These are phyloP conservation scores for Saccharomycopsis fodiens DNA, from an alignment of 805 yeast genomes.

Conservation along the genomic window DNA sequence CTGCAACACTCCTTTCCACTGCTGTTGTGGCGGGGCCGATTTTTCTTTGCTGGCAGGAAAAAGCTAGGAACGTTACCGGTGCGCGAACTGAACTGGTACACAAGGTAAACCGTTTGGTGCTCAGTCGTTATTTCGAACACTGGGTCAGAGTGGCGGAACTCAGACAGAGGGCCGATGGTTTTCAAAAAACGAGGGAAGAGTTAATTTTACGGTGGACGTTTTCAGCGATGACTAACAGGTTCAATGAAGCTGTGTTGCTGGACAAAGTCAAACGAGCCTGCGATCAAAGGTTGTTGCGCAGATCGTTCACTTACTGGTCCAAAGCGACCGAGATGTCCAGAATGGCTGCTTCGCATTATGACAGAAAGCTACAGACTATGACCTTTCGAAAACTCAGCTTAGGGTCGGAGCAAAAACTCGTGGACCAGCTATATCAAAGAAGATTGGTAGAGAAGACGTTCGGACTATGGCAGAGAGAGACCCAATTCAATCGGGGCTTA, in stretches of 20 bases:
- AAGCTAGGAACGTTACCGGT: not conserved
- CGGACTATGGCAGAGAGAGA: conserved; percentile 2
- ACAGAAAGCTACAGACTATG: not conserved
- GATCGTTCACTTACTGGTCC: conserved; percentile 12
- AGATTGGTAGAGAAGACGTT: conserved; percentile 4
- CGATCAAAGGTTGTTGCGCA: not conserved
- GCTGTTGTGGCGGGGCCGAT: conserved; percentile 11
- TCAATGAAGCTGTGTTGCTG: not conserved
- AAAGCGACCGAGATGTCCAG: not conserved
- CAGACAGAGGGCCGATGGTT: not conserved
- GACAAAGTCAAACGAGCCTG: not conserved
- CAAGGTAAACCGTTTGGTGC: not conserved
- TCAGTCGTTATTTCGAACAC: conserved; percentile 4
- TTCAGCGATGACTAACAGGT: not conserved
- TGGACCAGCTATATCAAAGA: conserved; percentile 6
- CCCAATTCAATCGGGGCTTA: not conserved
- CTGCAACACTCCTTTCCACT: not conserved
- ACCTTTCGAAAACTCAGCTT: conserved; percentile 3
- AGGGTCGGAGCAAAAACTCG: conserved; percentile 4
- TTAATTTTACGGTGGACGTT: conserved; percentile 11
- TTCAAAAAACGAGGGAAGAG: conserved; percentile 4
- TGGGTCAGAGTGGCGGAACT: conserved; percentile 10
- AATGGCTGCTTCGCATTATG: conserved; percentile 7
- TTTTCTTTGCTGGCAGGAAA: conserved; percentile 8
- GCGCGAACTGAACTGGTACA: not conserved